phyloP scores from a whole-genome alignment of 768 basidiomycete species.

The Boletus subcaerulescens region DNA sequence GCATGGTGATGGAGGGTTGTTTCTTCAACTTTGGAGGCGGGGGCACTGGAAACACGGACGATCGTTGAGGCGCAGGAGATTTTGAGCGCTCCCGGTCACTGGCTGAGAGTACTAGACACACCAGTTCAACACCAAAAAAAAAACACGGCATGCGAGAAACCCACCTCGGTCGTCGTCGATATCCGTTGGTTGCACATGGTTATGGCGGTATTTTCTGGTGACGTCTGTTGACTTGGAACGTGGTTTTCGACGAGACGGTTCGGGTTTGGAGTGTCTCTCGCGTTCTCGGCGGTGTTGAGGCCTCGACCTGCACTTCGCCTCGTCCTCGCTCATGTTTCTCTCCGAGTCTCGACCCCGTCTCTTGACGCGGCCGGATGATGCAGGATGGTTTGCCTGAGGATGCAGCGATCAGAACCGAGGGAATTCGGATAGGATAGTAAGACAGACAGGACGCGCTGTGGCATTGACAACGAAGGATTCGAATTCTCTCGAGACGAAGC shows the following conservation, averaged over 20 bases:
- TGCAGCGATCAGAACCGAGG: slow-evolving; percentile 3
- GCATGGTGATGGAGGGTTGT: slow-evolving; percentile 61
- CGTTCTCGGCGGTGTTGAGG: slow-evolving; percentile 7
- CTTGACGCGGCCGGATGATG: slow-evolving; percentile 11
- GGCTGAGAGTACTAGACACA: slow-evolving; percentile 19
- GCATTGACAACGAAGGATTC: slow-evolving; percentile 70
- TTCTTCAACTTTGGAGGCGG: slow-evolving; percentile 32
- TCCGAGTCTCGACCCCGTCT: slow-evolving; percentile 7
- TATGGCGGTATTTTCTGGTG: background rate
- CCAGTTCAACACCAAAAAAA: slow-evolving; percentile 4
- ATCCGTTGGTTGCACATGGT: background rate
- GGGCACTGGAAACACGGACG: slow-evolving; percentile 19
- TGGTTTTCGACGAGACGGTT: slow-evolving; percentile 10
- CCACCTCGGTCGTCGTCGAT: slow-evolving; percentile 23
- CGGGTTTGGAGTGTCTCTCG: slow-evolving; percentile 7
- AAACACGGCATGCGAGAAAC: background rate
- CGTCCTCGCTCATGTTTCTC: slow-evolving; percentile 15
- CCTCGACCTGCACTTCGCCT: slow-evolving; percentile 5
- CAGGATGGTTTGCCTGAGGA: slow-evolving; percentile 16
- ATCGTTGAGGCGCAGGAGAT: slow-evolving; percentile 16
- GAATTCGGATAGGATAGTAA: background rate
- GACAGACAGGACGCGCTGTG: slow-evolving; percentile 37
- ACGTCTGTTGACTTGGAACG: slow-evolving; percentile 22
- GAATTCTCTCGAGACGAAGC: slow-evolving; percentile 68
- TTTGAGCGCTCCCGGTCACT: slow-evolving; percentile 20